Conservation (phyloP, 2,329 filamentous ascomycete genomes). For the Cercospora brassicicola region DNA sequence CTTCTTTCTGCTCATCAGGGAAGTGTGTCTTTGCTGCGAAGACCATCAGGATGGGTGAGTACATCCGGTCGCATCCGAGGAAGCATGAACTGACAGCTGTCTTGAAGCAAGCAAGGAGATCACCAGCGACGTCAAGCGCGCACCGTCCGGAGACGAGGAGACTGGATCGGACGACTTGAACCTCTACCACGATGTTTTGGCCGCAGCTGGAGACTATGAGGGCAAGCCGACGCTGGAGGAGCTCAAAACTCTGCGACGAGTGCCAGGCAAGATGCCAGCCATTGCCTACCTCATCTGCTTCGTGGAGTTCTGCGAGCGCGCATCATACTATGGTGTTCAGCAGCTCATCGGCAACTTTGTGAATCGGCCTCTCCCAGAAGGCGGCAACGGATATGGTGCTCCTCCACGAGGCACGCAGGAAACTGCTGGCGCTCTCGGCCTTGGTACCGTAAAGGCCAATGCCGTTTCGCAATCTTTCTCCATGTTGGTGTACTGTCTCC, state of each 20-base stretch:
- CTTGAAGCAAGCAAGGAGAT: conserved; percentile 7
- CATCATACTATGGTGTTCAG: conserved; percentile 46
- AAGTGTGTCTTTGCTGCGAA: conserved; percentile 1
- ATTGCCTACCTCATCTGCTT: conserved; percentile 42
- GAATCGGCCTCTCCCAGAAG: conserved; percentile 31
- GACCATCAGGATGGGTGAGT: conserved; percentile 7
- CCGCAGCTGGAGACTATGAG: conserved; percentile 22
- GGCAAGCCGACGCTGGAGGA: conserved; percentile 47
- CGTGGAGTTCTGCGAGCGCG: conserved; percentile 52
- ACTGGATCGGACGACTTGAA: conserved; percentile 8
- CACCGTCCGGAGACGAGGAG: conserved; percentile 16
- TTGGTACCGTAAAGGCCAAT: conserved; percentile 68
- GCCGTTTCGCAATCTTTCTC: conserved; percentile 57
- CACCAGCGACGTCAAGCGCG: conserved; percentile 3
- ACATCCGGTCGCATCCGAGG: not conserved
- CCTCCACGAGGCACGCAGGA: conserved; percentile 45
- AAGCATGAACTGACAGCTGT: not conserved
- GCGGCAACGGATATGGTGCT: conserved; percentile 32
- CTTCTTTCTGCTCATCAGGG: not conserved
- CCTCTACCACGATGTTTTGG: conserved; percentile 19
- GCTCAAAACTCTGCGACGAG: conserved; percentile 44
- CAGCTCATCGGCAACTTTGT: conserved; percentile 54
- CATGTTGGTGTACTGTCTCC: conserved; percentile 59
- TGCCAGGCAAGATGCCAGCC: conserved; percentile 44
- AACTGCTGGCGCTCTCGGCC: conserved; percentile 57